A percentile compares a stretch with the other conserved stretches of the same genome.
phyloP scores from a whole-genome alignment of 495 filamentous ascomycete genomes.

The Penicillium angulare region DNA sequence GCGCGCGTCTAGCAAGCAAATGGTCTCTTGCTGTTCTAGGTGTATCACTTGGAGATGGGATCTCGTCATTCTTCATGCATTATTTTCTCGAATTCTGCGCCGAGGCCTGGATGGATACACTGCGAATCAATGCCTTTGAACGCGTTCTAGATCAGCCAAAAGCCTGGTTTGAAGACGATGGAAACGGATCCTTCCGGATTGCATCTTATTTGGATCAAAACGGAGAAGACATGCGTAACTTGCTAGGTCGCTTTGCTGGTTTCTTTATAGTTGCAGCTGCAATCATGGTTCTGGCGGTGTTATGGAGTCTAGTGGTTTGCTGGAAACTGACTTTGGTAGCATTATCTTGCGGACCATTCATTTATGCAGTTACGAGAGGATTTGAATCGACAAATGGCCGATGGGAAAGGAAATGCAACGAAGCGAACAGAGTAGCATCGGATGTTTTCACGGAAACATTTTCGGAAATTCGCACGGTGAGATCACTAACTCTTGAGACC shows the following conservation, averaged over 20 bases:
- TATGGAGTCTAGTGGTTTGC: conserved; percentile 71
- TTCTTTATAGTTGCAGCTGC: conserved; percentile 60
- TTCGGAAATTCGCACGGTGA: conserved; percentile 76
- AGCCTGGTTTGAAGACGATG: conserved; percentile 76
- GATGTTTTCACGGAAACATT: conserved; percentile 76
- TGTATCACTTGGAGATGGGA: conserved; percentile 64
- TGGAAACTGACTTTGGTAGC: conserved; percentile 85
- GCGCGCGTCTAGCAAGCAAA: conserved; percentile 46
- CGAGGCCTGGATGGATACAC: conserved; percentile 74
- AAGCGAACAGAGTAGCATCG: conserved; percentile 52
- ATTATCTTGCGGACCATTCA: conserved; percentile 63
- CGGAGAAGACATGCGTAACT: conserved; percentile 81
- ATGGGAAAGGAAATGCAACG: conserved; percentile 70
- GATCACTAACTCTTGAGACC: conserved; percentile 70
- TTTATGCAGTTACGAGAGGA: conserved; percentile 61
- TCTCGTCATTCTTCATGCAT: conserved; percentile 62
- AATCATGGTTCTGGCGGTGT: conserved; percentile 64
- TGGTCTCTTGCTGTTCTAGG: conserved; percentile 72
- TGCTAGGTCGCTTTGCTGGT: conserved; percentile 75
- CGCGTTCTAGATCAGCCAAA: conserved; percentile 76
- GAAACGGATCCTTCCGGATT: conserved; percentile 62
- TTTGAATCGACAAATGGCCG: conserved; percentile 60
- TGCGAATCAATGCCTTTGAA: conserved; percentile 66
- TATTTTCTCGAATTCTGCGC: conserved; percentile 69
- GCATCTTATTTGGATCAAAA: conserved; percentile 74